Base-by-base conservation (phyloP, 352 stramenopile species). In the Pythium phragmitis region DNA sequence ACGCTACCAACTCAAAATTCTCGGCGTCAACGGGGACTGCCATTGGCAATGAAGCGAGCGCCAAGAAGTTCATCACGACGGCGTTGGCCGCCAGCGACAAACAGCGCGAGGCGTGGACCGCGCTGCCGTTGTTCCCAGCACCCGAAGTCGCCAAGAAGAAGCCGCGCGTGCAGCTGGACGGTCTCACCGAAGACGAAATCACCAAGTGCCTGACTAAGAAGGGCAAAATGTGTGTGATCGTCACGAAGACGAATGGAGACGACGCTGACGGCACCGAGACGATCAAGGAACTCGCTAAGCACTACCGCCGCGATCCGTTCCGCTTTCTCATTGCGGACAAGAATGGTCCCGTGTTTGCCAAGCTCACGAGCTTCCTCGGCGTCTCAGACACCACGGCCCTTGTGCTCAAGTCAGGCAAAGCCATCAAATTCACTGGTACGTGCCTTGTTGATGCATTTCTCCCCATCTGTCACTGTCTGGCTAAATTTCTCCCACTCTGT, bases 271-370 rank as follows among this genome's bases (percentile, higher is more conserved):
- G 57, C 28, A 65, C 60, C 17, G 74, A 75, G n/a, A 30, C 75
- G 49, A 66, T 85, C 41, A 82, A 81, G 17, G 64, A 79, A n/a
- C 67, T 91, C 26, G 85, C 85, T 13, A 92, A 92, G 69, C 78
- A 78, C n/a, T 92, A 91, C 68, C 82, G 85, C 19, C 85, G 85
- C 19, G 81, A 91, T 46, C 81, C 83, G 37, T 85, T 94, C 56
- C 69, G 59, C 7, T 92, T 94, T 60, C 63, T 88, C 30, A 52
- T 54, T n/a, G 75, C 69, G 2, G 70, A 77, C 26, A 53, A 62
- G n/a, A 70, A 75, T 17, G 66, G 65, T 1, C 33, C 51, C n/a
- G 50, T 71, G 8, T 88, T 89, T 54, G 49, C 70, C 59, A 68
- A 75, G 28, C 60, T 90, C 34, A 64, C 52, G 36, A 63, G 55